A percentile compares a stretch with the other conserved stretches of the same genome.
phyloP scores from a whole-genome alignment of 2,329 filamentous ascomycete species.

The Capronia americana region DNA sequence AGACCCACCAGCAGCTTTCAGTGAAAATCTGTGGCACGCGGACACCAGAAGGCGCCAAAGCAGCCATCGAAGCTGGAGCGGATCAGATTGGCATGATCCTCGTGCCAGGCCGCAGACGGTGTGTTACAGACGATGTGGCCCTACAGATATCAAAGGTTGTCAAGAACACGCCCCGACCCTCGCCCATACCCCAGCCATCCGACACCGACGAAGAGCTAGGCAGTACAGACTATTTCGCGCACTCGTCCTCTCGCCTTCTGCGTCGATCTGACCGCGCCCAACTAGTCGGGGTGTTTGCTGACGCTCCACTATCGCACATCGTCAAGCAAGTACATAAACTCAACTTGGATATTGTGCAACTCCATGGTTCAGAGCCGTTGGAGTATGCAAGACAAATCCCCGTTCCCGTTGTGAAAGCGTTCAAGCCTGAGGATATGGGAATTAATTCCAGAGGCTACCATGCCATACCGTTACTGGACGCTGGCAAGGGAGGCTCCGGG shows the following conservation, averaged over 20 bases:
- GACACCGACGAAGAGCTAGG: constrained; percentile 43
- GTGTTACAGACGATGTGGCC: constrained; percentile 78
- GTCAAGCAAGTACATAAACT: constrained; percentile 78
- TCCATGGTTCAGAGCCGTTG: constrained; percentile 89
- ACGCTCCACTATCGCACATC: constrained; percentile 84
- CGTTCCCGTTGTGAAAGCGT: constrained; percentile 87
- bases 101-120: constrained; percentile 79
- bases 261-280: constrained; percentile 68
- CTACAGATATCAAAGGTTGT: constrained; percentile 80
- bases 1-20: constrained; percentile 60
- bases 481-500: constrained; percentile 81
- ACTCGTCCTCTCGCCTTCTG: constrained; percentile 57
- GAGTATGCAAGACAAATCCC: constrained; percentile 92
- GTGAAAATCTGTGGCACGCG: constrained; percentile 97
- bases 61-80: constrained; percentile 83
- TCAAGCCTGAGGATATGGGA: constrained; percentile 76
- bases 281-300: constrained; percentile 91
- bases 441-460: constrained; percentile 80
- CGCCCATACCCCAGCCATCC: constrained; percentile 41
- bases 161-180: constrained; percentile 56
- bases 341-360: constrained; percentile 84
- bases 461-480: constrained; percentile 81
- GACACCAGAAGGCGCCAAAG: constrained; percentile 76
- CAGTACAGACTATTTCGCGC: constrained; percentile 74
- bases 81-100: constrained; percentile 94